Evolutionary conservation across 805 yeast species (phyloP).

Genomic region (Suhomyces pyralidae): DNA sequence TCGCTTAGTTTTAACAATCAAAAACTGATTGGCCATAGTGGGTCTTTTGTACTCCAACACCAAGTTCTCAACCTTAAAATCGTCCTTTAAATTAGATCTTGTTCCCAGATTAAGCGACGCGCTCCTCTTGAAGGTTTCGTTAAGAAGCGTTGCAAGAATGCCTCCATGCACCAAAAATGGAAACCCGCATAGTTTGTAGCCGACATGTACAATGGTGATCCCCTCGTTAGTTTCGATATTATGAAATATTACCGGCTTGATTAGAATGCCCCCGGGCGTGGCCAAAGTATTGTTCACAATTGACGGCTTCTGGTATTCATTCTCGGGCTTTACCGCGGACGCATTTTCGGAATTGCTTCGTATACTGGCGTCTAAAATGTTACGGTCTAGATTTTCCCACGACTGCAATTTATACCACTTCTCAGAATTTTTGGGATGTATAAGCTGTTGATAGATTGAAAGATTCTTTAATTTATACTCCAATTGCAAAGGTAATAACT

Average conservation of each 20-base stretch:
- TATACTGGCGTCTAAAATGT: conserved; percentile 26
- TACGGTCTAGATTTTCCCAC: conserved; percentile 44
- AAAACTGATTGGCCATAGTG: conserved; percentile 73
- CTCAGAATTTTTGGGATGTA: conserved; percentile 42
- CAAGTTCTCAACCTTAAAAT: conserved; percentile 41
- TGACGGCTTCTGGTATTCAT: conserved; percentile 16
- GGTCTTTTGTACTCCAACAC: conserved; percentile 63
- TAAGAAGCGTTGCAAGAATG: conserved; percentile 72
- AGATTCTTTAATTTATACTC: conserved; percentile 48
- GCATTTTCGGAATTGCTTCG: not conserved
- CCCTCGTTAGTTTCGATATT: conserved; percentile 55
- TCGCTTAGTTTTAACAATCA: conserved; percentile 54
- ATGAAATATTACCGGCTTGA: conserved; percentile 68
- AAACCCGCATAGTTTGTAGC: conserved; percentile 77
- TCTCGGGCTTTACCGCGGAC: conserved; percentile 10
- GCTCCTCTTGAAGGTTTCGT: conserved; percentile 66
- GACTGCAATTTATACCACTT: conserved; percentile 44
- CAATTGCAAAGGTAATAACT: conserved; percentile 35
- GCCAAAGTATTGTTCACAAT: conserved; percentile 47
- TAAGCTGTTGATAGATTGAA: conserved; percentile 50
- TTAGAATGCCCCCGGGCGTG: conserved; percentile 75
- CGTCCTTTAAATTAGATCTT: conserved; percentile 36
- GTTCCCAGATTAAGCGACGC: conserved; percentile 39
- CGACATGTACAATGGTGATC: conserved; percentile 69
- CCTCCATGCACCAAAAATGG: conserved; percentile 92